Percentiles rank a stretch among this genome's conserved stretches.
Evolutionary conservation across 225 moss, liverwort and hornwort genomes (phyloP).

Genomic region (Marchantia paleacea): DNA sequence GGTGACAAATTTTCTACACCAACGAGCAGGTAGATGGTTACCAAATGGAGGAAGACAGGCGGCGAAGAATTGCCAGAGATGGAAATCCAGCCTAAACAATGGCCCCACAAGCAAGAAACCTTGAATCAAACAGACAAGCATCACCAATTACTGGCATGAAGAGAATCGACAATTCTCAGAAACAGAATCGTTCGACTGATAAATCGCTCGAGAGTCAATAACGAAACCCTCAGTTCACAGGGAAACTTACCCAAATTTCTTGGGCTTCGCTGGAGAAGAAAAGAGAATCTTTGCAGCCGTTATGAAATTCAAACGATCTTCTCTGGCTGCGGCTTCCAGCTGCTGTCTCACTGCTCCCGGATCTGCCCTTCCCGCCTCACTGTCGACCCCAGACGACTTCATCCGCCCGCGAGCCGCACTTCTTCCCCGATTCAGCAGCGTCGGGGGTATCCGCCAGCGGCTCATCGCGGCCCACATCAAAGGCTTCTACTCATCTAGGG

Average conservation of each 20-base stretch:
- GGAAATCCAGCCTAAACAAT: slow-evolving; percentile 76
- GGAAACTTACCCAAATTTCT: slow-evolving; percentile 63
- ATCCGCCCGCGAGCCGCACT: not conserved
- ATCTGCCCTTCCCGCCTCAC: slow-evolving; percentile 24
- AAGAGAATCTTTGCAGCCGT: slow-evolving; percentile 67
- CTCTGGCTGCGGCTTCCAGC: slow-evolving; percentile 73
- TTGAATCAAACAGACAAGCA: slow-evolving; percentile 44
- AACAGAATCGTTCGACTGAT: not conserved
- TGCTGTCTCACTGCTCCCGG: slow-evolving; percentile 43
- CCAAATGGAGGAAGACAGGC: slow-evolving; percentile 75
- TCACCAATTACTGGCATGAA: slow-evolving; percentile 22
- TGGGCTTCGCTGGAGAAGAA: slow-evolving; percentile 50
- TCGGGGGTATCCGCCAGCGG: not conserved
- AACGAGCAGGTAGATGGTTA: slow-evolving; percentile 27
- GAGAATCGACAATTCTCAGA: not conserved
- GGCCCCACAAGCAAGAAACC: slow-evolving; percentile 45
- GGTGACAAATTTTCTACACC: too few relatives aligned
- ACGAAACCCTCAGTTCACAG: not conserved
- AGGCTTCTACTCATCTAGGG: too few relatives aligned
- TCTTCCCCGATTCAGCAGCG: slow-evolving; percentile 3
- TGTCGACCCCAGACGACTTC: slow-evolving; percentile 18
- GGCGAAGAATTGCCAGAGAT: slow-evolving; percentile 79
- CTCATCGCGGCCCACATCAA: not conserved
- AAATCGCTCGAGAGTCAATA: not conserved
- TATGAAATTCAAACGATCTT: slow-evolving; percentile 70